These are phyloP conservation scores for Dendrobium nobile DNA, from an alignment of 106 monocot genomes.

Conservation along the genomic window DNA sequence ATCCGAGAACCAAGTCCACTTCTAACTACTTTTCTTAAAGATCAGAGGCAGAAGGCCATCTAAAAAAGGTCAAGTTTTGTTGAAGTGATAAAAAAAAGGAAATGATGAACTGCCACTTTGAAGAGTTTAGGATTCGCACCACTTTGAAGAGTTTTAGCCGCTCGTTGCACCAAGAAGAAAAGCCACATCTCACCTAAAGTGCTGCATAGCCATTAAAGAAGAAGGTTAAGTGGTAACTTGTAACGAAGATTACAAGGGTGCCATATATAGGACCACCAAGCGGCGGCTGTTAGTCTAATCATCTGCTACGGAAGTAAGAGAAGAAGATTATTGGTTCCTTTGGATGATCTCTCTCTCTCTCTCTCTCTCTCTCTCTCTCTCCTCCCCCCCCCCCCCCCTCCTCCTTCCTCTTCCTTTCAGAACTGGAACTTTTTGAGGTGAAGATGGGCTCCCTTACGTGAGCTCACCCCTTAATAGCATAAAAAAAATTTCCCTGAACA, in stretches of 20 bases:
- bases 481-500: not conserved
- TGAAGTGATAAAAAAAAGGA: no score
- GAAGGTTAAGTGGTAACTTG: not conserved
- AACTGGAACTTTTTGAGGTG: no score
- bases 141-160: not conserved
- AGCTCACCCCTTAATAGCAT: no score
- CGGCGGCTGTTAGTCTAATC: not conserved
- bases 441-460: no score
- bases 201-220: not conserved
- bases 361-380: not conserved
- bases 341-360: not conserved
- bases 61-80: no score
- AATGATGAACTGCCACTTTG: not conserved
- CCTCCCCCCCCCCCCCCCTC: not conserved
- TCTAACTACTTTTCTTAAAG: no score
- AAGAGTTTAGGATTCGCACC: slow-evolving; percentile 15
- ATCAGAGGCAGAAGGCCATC: no score
- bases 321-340: no score
- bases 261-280: not conserved
- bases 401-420: not conserved
- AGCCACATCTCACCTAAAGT: not conserved
- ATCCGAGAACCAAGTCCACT: no score
- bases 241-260: not conserved
- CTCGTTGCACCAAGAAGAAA: slow-evolving; percentile 11
- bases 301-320: no score